Evolutionary conservation across 2,329 filamentous ascomycete genomes (phyloP).

Genomic region (Tolypocladium inflatum): DNA sequence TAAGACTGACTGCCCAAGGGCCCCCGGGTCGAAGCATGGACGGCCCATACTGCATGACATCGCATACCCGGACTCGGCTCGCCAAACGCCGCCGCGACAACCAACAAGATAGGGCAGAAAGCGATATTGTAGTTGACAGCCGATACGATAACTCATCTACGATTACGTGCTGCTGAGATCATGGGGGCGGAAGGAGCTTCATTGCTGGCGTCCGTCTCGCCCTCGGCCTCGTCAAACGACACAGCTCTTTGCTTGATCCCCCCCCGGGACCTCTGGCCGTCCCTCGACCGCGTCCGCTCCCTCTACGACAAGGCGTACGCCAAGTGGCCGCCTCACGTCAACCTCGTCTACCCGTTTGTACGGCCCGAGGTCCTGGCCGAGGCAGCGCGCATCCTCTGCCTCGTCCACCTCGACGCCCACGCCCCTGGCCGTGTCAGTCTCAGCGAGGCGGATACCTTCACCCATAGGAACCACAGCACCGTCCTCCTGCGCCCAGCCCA

Average conservation of each 20-base stretch:
- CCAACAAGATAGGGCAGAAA: background rate
- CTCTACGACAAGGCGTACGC: conserved; percentile 52
- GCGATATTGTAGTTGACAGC: background rate
- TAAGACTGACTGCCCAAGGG: too few species aligned
- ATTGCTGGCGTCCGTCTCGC: background rate
- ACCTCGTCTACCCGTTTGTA: conserved; percentile 58
- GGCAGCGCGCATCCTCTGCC: conserved; percentile 24
- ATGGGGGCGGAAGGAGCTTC: background rate
- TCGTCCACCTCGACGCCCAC: conserved; percentile 7
- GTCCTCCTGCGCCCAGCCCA: conserved; percentile 28
- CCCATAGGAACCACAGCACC: conserved; percentile 39
- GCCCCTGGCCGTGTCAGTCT: conserved; percentile 20
- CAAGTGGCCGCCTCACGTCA: conserved; percentile 59
- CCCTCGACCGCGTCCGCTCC: conserved; percentile 45
- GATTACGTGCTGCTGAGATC: background rate
- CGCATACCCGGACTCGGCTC: background rate
- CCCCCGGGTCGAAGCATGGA: background rate
- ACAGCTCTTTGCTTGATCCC: conserved; percentile 54
- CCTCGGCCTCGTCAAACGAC: conserved; percentile 25
- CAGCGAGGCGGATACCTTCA: conserved; percentile 34
- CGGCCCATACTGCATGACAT: background rate
- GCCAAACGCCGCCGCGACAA: background rate
- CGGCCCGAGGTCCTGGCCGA: conserved; percentile 31
- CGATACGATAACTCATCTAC: background rate
- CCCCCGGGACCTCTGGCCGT: conserved; percentile 33